These are phyloP conservation scores for Lactarius pseudohatsudake DNA, from an alignment of 768 basidiomycete genomes.

Conservation along the genomic window DNA sequence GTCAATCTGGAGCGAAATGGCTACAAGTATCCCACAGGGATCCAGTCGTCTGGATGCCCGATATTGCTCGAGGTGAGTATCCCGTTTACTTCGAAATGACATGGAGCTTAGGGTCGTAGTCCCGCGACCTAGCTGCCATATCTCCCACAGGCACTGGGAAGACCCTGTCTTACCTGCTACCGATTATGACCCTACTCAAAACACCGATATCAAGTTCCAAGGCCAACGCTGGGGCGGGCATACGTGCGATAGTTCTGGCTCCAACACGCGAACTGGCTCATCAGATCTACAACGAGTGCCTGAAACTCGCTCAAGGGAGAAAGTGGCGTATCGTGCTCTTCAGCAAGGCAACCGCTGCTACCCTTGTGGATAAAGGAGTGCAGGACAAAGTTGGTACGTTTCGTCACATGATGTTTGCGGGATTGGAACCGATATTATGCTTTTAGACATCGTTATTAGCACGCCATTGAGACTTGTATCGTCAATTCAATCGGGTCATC, in stretches of 20 bases:
- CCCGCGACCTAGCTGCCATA: constrained; percentile 86
- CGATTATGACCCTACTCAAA: constrained; percentile 63
- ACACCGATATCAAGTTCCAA: constrained; percentile 54
- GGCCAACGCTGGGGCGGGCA: constrained; percentile 51
- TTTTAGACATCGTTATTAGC: constrained; percentile 84
- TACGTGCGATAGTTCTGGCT: constrained; percentile 77
- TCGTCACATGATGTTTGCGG: constrained; percentile 24
- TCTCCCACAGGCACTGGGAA: constrained; percentile 98
- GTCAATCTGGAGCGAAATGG: constrained; percentile 61
- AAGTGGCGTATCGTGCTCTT: constrained; percentile 83
- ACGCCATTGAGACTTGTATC: constrained; percentile 89
- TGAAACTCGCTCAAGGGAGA: constrained; percentile 75
- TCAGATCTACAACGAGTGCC: constrained; percentile 90
- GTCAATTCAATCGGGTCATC: constrained; percentile 63
- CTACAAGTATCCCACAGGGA: constrained; percentile 70
- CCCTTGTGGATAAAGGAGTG: constrained; percentile 68
- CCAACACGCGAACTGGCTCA: constrained; percentile 96
- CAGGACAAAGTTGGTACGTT: constrained; percentile 72
- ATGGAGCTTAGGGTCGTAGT: constrained; percentile 40
- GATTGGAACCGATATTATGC: constrained; percentile 12
- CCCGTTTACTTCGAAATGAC: neutral
- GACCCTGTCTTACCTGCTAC: constrained; percentile 89
- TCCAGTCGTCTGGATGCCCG: constrained; percentile 79
- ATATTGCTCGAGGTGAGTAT: constrained; percentile 70
- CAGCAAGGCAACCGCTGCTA: constrained; percentile 87